phyloP scores from a whole-genome alignment of 2,329 filamentous ascomycete species.

The Fusarium sambucinum region DNA sequence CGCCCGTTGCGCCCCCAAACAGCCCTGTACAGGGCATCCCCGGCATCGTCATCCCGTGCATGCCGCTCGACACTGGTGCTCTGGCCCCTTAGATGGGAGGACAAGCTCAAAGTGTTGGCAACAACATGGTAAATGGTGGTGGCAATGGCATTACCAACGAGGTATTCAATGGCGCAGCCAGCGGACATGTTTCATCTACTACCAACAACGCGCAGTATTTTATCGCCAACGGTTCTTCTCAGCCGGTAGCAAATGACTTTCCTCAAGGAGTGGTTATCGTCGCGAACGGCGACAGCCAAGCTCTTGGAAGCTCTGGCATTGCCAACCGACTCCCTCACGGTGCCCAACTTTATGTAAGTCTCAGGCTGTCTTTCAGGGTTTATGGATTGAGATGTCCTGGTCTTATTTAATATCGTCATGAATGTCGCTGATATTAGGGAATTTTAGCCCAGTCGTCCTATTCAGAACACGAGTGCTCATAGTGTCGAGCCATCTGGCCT shows the following conservation, averaged over 20 bases:
- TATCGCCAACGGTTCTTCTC: conserved; percentile 6
- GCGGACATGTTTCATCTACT: not conserved
- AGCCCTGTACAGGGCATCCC: conserved; percentile 13
- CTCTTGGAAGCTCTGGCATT: conserved; percentile 11
- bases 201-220: conserved; percentile 1
- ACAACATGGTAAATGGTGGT: not conserved
- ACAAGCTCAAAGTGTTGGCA: conserved; percentile 22
- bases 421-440: conserved; percentile 14
- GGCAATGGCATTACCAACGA: no score
- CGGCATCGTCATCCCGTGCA: not conserved
- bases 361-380: not conserved
- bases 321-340: conserved; percentile 17
- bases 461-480: not conserved
- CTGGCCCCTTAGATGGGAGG: conserved; percentile 45
- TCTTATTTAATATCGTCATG: not conserved
- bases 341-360: conserved; percentile 28
- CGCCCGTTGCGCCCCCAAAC: conserved; percentile 37
- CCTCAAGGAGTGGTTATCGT: not conserved
- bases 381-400: not conserved
- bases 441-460: conserved; percentile 2
- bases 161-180: not conserved
- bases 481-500: conserved; percentile 2
- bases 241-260: not conserved
- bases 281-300: not conserved
- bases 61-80: conserved; percentile 7